Base-by-base conservation (phyloP, 1,284 basidiomycete genomes). In the Fomitiporia mediterranea region DNA sequence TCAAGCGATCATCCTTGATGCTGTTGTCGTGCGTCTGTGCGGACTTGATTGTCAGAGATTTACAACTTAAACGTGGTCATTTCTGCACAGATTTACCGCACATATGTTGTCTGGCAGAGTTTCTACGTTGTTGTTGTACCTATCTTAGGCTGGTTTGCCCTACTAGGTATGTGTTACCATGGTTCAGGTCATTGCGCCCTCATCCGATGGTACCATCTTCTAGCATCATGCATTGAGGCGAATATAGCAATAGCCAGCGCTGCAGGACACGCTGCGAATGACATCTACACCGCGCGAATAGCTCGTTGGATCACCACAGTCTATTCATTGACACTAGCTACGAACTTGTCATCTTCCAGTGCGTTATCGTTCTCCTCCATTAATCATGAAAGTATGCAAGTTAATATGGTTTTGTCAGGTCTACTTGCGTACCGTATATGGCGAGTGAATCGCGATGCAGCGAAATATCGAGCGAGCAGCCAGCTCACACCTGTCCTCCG, bases 401-500 rank as follows among this genome's bases (percentile, higher is more conserved):
- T 19, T 11, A 43, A 7, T 9, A 21, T 4, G 19, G 17, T 40
- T n/a, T 3, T 13, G 32, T 4, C 21, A 48, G 46, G 21, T 19
- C 46, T 48, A n/a, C 28, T 48, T 21, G 46, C 46, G 9, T 48
- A 17, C 21, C 46, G 46, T n/a, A 48, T 48, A 13, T 48, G 46
- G 46, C 6, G 4, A 4, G 28, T 48, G 13, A 48, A 48, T 35
- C 46, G 32, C 13, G 15, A 13, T 28, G 21, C 40, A 5, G 7
- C 17, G 21, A 7, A 21, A 4, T 43, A 17, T 21, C 40, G 40
- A 3, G 21, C 40, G 5, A 21, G 7, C 40, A 43, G 21, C 21
- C 40, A 21, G 2, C 40, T 43, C 9, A 21, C n/a, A 21, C 66
- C 71, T 6, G 58, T 71, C 49, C 64, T 71, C 34, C 61, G 69